Evolutionary conservation across 352 stramenopile species (phyloP).

Genomic region (Pythium dissimile): DNA sequence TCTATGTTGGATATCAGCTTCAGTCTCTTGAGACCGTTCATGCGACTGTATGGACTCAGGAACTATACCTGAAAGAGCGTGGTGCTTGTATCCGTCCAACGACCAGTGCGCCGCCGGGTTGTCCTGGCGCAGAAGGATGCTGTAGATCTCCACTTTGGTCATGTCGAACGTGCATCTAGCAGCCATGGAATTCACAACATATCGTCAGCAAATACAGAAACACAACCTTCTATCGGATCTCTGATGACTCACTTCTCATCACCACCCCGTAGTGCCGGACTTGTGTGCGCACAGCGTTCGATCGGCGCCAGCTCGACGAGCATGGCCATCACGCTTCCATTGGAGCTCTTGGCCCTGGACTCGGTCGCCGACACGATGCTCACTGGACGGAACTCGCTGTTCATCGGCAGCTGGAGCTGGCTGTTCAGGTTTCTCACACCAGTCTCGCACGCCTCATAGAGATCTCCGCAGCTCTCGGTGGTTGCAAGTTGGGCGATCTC

Average conservation of each 20-base stretch:
- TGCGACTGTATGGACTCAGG: no score
- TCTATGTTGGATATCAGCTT: slow-evolving; percentile 32
- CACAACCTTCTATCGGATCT: neutral
- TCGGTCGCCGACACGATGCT: slow-evolving; percentile 66
- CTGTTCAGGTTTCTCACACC: slow-evolving; percentile 52
- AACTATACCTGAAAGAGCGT: slow-evolving; percentile 38
- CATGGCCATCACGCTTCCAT: slow-evolving; percentile 46
- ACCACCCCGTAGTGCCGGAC: neutral
- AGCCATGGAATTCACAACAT: neutral
- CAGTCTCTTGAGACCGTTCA: no score
- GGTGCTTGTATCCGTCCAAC: slow-evolving; percentile 57
- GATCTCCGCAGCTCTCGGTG: slow-evolving; percentile 27
- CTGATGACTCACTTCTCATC: neutral
- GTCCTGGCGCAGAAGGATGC: slow-evolving; percentile 48
- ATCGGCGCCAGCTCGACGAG: slow-evolving; percentile 53
- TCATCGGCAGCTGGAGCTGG: slow-evolving; percentile 27
- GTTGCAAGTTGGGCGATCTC: slow-evolving; percentile 38
- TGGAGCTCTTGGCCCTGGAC: slow-evolving; percentile 31
- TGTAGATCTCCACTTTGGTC: slow-evolving; percentile 59
- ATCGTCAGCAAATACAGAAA: no score
- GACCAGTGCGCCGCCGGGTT: slow-evolving; percentile 23
- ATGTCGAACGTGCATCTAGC: slow-evolving; percentile 67
- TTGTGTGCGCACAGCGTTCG: slow-evolving; percentile 23
- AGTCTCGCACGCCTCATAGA: slow-evolving; percentile 44
- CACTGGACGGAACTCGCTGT: slow-evolving; percentile 37